Base-by-base conservation (phyloP, 371 early-diverging fungal genomes). In the Mortierella sp. region DNA sequence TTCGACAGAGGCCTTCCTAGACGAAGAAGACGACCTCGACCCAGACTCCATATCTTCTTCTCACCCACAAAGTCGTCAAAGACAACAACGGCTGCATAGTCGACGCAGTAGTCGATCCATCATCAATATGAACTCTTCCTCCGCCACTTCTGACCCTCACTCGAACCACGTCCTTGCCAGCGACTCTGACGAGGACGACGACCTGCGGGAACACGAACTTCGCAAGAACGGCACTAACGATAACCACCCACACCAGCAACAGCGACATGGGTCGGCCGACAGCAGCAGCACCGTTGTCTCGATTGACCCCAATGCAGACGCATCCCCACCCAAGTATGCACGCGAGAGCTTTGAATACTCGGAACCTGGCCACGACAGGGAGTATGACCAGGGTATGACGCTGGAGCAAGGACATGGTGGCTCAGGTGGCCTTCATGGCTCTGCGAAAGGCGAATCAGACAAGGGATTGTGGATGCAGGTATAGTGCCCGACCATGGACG, bases 381-480 rank as follows among this genome's bases (percentile, higher is more conserved):
- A 37, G 24, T 59, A 21, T 34, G 53, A 34, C 24, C 76, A 64
- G 13, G 73, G 34, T 14, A 14, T 61, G 59, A 71, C 72, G 57
- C 37, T 71, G 40, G 86, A 82, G 21, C 71, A 44, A 34, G 75
- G 72, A 3, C 69, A 57, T 21, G 28, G 64, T 14, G 78, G 53
- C 21, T 21, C 69, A 13, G 28, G 61, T 9, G 69, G 72, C 31
- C 48, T 59, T 31, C 59, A 31, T 31, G 59, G 19, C 13, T 28
- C 59, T 16, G 16, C 31, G n/a, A 75, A 72, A 14, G 77, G 67
- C 16, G 69, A 48, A 2, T 46, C 79, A 46, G 79, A 77, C 51
- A 48, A 81, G 9, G 79, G 79, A n/a, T 28, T 86, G 72, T 81
- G 78, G 82, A 74, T 79, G 86, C 86, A 86, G 82, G 86, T 86